A percentile compares a stretch with the other conserved stretches of the same genome.
These are phyloP conservation scores for Roridomyces roridus DNA, from an alignment of 768 basidiomycete species.

Conservation along the genomic window DNA sequence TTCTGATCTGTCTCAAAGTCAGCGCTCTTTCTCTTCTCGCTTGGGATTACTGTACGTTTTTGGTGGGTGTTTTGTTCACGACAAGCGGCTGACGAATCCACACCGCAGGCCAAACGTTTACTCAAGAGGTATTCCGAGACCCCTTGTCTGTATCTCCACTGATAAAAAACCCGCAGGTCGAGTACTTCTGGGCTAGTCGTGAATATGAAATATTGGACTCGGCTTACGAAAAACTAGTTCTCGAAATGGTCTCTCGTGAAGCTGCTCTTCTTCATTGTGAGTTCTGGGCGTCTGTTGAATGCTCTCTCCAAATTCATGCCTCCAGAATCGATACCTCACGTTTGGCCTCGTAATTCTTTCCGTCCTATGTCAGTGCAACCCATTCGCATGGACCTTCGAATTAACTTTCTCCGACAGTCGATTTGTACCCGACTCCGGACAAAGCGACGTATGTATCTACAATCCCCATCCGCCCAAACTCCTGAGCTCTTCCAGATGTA, in stretches of 20 bases:
- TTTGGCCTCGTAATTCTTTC: constrained; percentile 11
- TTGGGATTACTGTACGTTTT: constrained; percentile 22
- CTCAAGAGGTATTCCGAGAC: constrained; percentile 21
- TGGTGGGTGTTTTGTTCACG: neutral
- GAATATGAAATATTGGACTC: neutral
- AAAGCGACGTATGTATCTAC: constrained; percentile 12
- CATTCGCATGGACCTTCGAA: too few relatives aligned
- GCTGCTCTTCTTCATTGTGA: constrained; percentile 21
- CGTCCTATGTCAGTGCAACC: constrained; percentile 13
- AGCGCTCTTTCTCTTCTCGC: constrained; percentile 20
- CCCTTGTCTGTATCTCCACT: too few relatives aligned
- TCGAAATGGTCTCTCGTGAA: constrained; percentile 24
- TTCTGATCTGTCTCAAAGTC: constrained; percentile 4
- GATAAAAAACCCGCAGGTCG: constrained; percentile 3
- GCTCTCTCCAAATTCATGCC: neutral
- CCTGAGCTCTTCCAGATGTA: neutral
- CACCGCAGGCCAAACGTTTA: constrained; percentile 20
- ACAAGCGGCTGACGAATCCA: neutral
- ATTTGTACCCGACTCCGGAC: constrained; percentile 18
- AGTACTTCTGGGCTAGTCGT: constrained; percentile 21
- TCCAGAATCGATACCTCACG: constrained; percentile 23
- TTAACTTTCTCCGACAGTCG: too few relatives aligned
- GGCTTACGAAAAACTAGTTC: neutral
- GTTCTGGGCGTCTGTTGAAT: neutral
- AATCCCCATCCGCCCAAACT: neutral